Base-by-base conservation (phyloP, 192 early-diverging fungal species). In the Backusella tarrabulga region DNA sequence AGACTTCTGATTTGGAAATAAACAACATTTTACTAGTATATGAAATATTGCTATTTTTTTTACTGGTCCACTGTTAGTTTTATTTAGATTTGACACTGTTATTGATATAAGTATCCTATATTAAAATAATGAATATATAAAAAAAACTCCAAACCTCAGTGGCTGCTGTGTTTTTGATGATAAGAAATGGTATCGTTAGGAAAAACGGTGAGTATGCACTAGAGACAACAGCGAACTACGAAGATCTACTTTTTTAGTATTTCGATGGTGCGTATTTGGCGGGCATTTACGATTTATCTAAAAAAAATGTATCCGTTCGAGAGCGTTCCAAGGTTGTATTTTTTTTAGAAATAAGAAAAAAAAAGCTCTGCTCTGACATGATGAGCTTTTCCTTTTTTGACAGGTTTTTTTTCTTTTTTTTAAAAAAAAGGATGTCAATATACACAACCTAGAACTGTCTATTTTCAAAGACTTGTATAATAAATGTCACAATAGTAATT, bases 1-100 rank as follows among this genome's bases (percentile, higher is more conserved):
- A 63, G 56, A 29, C 56, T 63, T 63, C 56, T 63, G 6, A 63
- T 63, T 63, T 63, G n/a, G 23, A 63, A 63, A 63, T 63, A 63
- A 14, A 29, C 56, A 63, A 29, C 26, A 29, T 63, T 63, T 63
- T 63, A 60, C 23, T 63, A 14, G 2, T 63, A 4, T 63, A 12
- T 63, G 11, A 63, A 11, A 63, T 56, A n/a, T 63, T 12, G 9
- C 21, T 14, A 26, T 26, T 26, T 60, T 26, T 63, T 40, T 26
- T 60, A 60, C 23, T 60, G 23, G 23, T 26, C 9, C 9, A 8
- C 12, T 23, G 21, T 2, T 23, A 23, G 54, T 23, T 60, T 23
- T 60, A 21, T 26, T 60, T 60, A 26, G 8, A 60, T 60, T 60
- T 60, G 9, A 54, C 14, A 7, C 7, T 21, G 52, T 7, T 21